phyloP scores from a whole-genome alignment of 1,284 basidiomycete genomes.

The Chalciporus piperatoides region DNA sequence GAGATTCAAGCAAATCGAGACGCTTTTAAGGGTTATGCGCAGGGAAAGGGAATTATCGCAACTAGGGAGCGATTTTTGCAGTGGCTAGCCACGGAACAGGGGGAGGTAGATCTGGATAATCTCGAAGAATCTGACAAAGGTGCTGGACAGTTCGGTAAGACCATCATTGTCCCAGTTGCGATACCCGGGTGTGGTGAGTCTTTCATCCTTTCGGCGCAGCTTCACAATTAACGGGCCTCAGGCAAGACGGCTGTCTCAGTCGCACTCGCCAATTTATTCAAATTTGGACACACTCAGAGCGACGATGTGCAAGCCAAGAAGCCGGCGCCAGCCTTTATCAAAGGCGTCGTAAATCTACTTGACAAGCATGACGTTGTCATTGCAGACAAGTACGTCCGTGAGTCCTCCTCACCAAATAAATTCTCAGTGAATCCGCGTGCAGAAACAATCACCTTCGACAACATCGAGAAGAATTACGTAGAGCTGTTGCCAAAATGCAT shows the following conservation, averaged over 20 bases:
- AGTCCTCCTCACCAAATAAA: neutral
- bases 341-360: slow-evolving; percentile 67
- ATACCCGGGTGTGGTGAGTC: slow-evolving; percentile 87
- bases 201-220: neutral
- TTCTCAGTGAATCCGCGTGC: neutral
- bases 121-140: slow-evolving; percentile 22
- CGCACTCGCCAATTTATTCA: slow-evolving; percentile 76
- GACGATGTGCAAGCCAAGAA: slow-evolving; percentile 88
- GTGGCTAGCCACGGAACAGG: slow-evolving; percentile 57
- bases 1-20: slow-evolving; percentile 63
- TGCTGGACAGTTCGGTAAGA: slow-evolving; percentile 59
- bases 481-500: slow-evolving; percentile 41
- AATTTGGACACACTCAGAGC: slow-evolving; percentile 86
- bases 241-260: slow-evolving; percentile 88
- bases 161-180: slow-evolving; percentile 84
- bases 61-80: slow-evolving; percentile 78
- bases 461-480: slow-evolving; percentile 70
- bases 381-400: slow-evolving; percentile 73
- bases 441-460: slow-evolving; percentile 87
- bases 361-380: slow-evolving; percentile 73
- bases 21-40: slow-evolving; percentile 64
- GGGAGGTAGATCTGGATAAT: slow-evolving; percentile 34
- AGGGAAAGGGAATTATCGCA: slow-evolving; percentile 81
- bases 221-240: slow-evolving; percentile 29
- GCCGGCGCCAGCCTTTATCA: slow-evolving; percentile 72